Evolutionary conservation across 2,329 filamentous ascomycete species (phyloP).

Genomic region (Diaporthe sp.): DNA sequence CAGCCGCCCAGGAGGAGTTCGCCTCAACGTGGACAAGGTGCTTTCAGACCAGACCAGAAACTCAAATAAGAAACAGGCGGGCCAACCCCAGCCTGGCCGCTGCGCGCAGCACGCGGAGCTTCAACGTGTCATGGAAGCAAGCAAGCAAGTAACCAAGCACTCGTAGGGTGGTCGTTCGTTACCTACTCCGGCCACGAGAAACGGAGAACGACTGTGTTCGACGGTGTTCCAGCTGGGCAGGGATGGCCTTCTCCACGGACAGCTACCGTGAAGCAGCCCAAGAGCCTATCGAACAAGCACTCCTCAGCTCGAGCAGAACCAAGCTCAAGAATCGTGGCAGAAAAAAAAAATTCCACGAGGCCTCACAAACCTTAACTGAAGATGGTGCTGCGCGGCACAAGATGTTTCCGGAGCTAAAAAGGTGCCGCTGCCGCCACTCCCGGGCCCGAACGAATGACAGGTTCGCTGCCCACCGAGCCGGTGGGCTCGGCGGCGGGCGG

Average conservation of each 20-base stretch:
- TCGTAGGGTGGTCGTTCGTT: too few relatives aligned
- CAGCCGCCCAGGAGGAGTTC: background rate
- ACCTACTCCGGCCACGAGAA: background rate
- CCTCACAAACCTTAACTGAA: background rate
- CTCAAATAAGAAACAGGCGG: background rate
- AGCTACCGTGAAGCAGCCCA: background rate
- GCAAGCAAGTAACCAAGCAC: background rate
- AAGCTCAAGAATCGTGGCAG: background rate
- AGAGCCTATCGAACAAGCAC: background rate
- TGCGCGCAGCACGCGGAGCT: background rate
- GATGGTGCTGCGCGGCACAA: conserved; percentile 18
- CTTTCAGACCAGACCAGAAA: background rate
- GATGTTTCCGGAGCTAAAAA: conserved; percentile 21
- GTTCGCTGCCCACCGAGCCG: conserved; percentile 11
- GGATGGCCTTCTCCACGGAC: background rate
- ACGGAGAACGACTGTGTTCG: background rate
- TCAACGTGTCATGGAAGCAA: conserved; percentile 6
- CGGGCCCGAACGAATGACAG: conserved; percentile 23
- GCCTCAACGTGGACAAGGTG: background rate
- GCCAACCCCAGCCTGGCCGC: background rate
- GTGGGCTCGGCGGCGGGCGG: conserved; percentile 22
- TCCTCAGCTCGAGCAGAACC: too few relatives aligned
- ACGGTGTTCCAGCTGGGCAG: conserved; percentile 2
- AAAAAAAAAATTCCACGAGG: background rate
- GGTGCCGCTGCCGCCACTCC: background rate